Base-by-base conservation (phyloP, 1,284 basidiomycete species). In the Phellopilus nigrolimitatus region DNA sequence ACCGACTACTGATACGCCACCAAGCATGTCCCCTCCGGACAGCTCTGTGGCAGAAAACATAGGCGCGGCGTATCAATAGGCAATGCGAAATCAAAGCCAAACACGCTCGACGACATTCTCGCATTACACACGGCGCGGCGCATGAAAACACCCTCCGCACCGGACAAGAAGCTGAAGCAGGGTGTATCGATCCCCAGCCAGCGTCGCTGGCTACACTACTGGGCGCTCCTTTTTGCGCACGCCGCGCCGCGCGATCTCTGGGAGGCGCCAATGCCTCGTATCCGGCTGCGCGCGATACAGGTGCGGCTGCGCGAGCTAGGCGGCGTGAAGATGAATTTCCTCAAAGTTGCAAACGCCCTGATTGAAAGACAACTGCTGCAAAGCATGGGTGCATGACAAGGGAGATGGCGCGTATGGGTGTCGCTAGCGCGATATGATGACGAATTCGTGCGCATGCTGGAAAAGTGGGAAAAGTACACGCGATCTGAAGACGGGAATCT, bases 121-220 rank as follows among this genome's bases (percentile, higher is more conserved):
- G 74, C 80, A 27, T 67, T 88, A 12, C 85, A 89, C 61, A 85
- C 84, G 1, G 73, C 80, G 0, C 72, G 75, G 38, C 76, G 86
- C 5, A 89, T 89, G 86, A 84, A 80, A 58, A 60, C 70, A 2
- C 66, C 71, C 2, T 63, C 70, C 3, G 68, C 70, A 15, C 51
- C 62, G 36, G 55, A 61, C 54, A 70, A 69, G 54, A 80, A 78
- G 56, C 59, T 63, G 17, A 80, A 78, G 59, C 79, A 78, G 61
- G 85, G 85, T 13, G 82, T 88, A 31, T 87, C 82, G 58, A 87
- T 89, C 56, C 84, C 86, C n/a, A 84, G 81, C 54, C 87, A 88
- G 63, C 73, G 78, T 4, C 75, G 86, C 10, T 89, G 81, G 74
- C 67, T 89, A 10, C 74, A 76, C 57, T 88, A 88, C 61, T 88